Evolutionary conservation across 2,329 filamentous ascomycete species (phyloP), one percentile per base, ranked within the genome.

Genomic region (Tolypocladium cylindrosporum): DNA sequence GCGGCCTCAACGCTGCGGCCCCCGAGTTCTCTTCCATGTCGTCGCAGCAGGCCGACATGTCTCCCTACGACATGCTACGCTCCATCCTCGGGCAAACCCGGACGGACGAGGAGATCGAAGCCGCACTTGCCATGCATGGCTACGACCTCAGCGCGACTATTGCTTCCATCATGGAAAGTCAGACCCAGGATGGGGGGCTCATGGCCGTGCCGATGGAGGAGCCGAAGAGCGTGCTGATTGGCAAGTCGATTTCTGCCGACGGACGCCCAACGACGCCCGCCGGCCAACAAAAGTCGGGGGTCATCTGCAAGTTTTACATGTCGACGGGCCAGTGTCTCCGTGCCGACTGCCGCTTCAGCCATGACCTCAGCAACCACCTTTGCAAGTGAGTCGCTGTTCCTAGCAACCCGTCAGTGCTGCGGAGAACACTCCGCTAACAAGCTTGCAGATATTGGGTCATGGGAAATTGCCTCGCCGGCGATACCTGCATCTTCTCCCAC

Each of bases 221-320:
- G 61, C 73, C 78, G n/a, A 83, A 82, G 63, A 84, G 85, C 61
- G 80, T 93, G 50, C 72, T 96, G 21, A 90, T 97, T 60, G 94
- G 94, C 56, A 97, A 97, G 70, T 95, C 91, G 21, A 90, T 96
- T 78, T 84, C 84, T 48, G 83, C 89, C 19, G 85, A 89, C 14
- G 81, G 84, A 21, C 83, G 91, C 41, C 90, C 92, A 19, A 78
- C 82, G 10, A 96, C 91, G 0, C 92, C 93, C 2, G 83, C 85
- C 31, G 83, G 84, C 31, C 86, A 89, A 67, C 82, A 88, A 65
- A 93, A 91, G 71, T 91, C 89, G 62, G 88, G 91, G 34, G 88
- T 97, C 43, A 90, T 97, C 48, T 99, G 94, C 82, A 96, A 96
- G 74, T 99, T 97, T 72, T 97, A 91, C 79, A 79, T 99, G 62